Evolutionary conservation across 768 basidiomycete genomes (phyloP).

Genomic region (Collybiopsis luxurians): DNA sequence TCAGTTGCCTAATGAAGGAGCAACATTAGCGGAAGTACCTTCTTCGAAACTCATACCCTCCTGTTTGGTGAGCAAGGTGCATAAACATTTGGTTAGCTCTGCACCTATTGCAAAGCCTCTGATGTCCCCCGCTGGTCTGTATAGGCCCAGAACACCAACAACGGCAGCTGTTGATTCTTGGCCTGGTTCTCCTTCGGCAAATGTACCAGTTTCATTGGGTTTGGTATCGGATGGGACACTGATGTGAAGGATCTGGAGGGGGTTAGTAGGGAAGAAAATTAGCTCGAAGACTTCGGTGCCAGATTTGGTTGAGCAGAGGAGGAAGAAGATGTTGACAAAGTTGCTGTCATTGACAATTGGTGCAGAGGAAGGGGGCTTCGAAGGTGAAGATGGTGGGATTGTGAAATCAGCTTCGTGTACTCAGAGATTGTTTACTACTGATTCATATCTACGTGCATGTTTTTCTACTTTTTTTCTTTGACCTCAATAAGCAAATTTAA

Average conservation of each 20-base stretch:
- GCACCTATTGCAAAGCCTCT: slow-evolving; percentile 80
- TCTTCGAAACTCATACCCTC: slow-evolving; percentile 28
- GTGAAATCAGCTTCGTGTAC: slow-evolving; percentile 26
- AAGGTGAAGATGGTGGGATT: slow-evolving; percentile 23
- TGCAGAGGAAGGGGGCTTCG: slow-evolving; percentile 28
- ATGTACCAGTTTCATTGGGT: neutral
- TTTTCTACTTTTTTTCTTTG: neutral
- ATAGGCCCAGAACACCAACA: slow-evolving; percentile 41
- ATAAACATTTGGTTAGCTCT: slow-evolving; percentile 81
- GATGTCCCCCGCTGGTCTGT: slow-evolving; percentile 62
- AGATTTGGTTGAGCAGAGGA: slow-evolving; percentile 50
- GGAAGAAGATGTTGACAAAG: slow-evolving; percentile 52
- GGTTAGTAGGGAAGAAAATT: slow-evolving; percentile 49
- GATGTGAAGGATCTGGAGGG: slow-evolving; percentile 41
- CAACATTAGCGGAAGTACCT: neutral
- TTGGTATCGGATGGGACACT: slow-evolving; percentile 24
- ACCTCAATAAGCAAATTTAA: neutral
- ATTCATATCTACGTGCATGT: slow-evolving; percentile 3
- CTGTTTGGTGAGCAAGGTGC: slow-evolving; percentile 34
- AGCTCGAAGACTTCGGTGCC: slow-evolving; percentile 36
- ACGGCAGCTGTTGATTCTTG: neutral
- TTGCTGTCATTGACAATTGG: slow-evolving; percentile 68
- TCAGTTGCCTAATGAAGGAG: slow-evolving; percentile 37
- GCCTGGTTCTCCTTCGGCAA: neutral
- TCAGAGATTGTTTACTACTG: slow-evolving; percentile 2